A percentile compares a stretch with the other conserved stretches of the same genome.
phyloP scores from a whole-genome alignment of 2,329 filamentous ascomycete genomes.

The Sclerotinia nivalis region DNA sequence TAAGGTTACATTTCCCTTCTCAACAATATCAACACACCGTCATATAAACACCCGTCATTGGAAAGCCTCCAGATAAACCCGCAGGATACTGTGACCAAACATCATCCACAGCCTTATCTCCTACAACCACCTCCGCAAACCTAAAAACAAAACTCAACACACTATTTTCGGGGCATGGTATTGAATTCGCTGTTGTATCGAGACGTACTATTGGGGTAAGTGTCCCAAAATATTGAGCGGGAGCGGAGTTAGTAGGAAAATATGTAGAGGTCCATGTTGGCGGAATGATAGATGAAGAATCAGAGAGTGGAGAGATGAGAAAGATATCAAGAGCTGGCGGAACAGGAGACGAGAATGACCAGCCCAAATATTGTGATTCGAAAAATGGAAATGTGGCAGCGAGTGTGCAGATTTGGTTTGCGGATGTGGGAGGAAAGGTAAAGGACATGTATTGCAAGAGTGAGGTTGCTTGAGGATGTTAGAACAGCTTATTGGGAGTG shows the following conservation, averaged over 20 bases:
- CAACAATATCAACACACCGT: not conserved
- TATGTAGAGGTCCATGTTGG: not conserved
- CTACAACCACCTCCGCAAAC: not conserved
- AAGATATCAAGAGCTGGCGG: not conserved
- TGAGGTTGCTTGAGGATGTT: not conserved
- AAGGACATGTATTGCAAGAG: not conserved
- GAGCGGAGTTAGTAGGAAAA: not conserved
- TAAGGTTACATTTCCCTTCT: too few relatives aligned
- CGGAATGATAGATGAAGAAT: not conserved
- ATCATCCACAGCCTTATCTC: not conserved
- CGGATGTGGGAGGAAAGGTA: not conserved
- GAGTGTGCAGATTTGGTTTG: not conserved
- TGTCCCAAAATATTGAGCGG: not conserved
- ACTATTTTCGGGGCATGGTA: not conserved
- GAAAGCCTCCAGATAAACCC: not conserved
- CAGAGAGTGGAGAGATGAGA: not conserved
- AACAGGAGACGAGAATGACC: not conserved
- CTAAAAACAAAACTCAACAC: not conserved
- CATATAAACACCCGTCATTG: conserved; percentile 1
- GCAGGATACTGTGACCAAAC: not conserved
- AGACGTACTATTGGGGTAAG: not conserved
- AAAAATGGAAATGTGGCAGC: conserved; percentile 3
- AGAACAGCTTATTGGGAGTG: conserved; percentile 45
- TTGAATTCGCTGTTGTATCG: not conserved
- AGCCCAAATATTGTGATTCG: not conserved